These are phyloP conservation scores for Teunomyces tritomae DNA, from an alignment of 805 yeast genomes.

Conservation along the genomic window DNA sequence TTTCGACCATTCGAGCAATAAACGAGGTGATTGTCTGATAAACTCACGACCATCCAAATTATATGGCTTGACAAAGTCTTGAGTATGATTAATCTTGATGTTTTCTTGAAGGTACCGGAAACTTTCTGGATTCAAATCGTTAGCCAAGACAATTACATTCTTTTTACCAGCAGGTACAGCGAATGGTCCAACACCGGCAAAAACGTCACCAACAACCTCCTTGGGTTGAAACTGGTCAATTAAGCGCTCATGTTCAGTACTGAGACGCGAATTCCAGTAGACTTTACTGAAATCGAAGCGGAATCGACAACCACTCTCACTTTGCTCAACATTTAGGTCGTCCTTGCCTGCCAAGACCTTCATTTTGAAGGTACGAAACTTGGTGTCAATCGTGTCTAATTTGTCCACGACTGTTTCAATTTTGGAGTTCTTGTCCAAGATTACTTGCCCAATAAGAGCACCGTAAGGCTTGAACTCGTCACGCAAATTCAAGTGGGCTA, in stretches of 20 bases:
- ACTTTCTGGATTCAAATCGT: constrained; percentile 89
- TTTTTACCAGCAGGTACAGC: constrained; percentile 94
- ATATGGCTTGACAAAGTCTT: constrained; percentile 54
- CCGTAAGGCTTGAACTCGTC: constrained; percentile 84
- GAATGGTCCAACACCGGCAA: constrained; percentile 99
- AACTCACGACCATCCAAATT: constrained; percentile 84
- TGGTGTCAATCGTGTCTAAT: constrained; percentile 79
- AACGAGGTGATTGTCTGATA: constrained; percentile 57
- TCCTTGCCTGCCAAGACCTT: constrained; percentile 85
- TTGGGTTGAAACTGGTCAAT: constrained; percentile 59
- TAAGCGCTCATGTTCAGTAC: constrained; percentile 88
- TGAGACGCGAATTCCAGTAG: constrained; percentile 95
- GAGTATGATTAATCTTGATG: constrained; percentile 60
- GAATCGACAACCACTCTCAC: constrained; percentile 82
- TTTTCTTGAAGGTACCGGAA: constrained; percentile 68
- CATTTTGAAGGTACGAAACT: constrained; percentile 91
- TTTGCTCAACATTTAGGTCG: constrained; percentile 76
- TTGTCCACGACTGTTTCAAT: constrained; percentile 91
- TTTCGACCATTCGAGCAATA: constrained; percentile 48
- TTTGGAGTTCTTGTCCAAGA: constrained; percentile 80
- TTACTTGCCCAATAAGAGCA: constrained; percentile 79
- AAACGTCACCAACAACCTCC: constrained; percentile 86
- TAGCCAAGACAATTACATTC: constrained; percentile 77
- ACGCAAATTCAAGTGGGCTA: constrained; percentile 86
- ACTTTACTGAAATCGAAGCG: constrained; percentile 89